A percentile compares a stretch with the other conserved stretches of the same genome.
Conservation (phyloP, 495 filamentous ascomycete species). For the Penicillium argentinense region DNA sequence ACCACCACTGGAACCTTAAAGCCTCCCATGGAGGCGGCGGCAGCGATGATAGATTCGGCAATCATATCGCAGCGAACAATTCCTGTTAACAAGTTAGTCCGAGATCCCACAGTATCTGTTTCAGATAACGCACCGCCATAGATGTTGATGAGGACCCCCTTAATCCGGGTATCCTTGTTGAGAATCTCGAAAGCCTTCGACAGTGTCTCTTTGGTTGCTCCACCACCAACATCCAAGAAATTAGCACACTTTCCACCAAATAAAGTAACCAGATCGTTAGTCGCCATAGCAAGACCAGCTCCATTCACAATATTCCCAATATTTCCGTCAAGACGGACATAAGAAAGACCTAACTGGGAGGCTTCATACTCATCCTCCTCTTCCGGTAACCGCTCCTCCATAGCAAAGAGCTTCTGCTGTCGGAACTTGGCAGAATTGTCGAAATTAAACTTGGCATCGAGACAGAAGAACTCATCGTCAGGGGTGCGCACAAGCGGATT, state of each 20-base stretch:
- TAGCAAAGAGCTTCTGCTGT: slow-evolving; percentile 23
- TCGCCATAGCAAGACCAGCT: slow-evolving; percentile 37
- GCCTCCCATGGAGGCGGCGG: slow-evolving; percentile 16
- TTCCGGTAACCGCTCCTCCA: slow-evolving; percentile 20
- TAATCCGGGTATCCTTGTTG: slow-evolving; percentile 18
- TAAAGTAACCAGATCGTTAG: slow-evolving; percentile 31
- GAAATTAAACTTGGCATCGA: slow-evolving; percentile 33
- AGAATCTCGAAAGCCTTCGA: slow-evolving; percentile 31
- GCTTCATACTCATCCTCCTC: slow-evolving; percentile 24
- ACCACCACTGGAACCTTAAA: slow-evolving; percentile 32
- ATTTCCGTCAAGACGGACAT: slow-evolving; percentile 32
- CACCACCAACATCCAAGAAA: slow-evolving; percentile 33
- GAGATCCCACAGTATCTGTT: no score
- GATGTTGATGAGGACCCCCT: slow-evolving; percentile 31
- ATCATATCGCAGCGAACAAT: slow-evolving; percentile 41
- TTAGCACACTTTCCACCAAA: slow-evolving; percentile 33
- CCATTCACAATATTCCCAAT: slow-evolving; percentile 39
- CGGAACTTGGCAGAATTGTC: slow-evolving; percentile 29
- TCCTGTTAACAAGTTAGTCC: slow-evolving; percentile 10
- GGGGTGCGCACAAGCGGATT: slow-evolving; percentile 32
- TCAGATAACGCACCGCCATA: slow-evolving; percentile 27
- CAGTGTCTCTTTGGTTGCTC: slow-evolving; percentile 28
- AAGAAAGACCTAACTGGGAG: slow-evolving; percentile 23
- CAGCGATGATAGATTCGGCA: slow-evolving; percentile 31
- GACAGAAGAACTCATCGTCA: slow-evolving; percentile 26